Evolutionary conservation across 2,329 filamentous ascomycete species (phyloP).

Genomic region (Aureobasidium pullulans): DNA sequence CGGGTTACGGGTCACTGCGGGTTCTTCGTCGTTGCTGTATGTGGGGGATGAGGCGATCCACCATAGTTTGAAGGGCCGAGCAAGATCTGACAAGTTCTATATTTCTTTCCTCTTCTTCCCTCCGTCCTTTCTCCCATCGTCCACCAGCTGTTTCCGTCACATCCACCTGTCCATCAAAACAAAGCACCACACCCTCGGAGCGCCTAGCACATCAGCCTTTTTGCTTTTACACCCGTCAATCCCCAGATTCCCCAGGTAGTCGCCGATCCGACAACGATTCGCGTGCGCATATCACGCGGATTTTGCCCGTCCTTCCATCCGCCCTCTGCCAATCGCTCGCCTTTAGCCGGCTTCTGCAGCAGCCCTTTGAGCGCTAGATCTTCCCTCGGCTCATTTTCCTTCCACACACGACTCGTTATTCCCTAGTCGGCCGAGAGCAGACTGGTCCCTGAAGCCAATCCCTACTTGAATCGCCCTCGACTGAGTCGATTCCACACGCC

Average conservation of each 20-base stretch:
- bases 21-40: not conserved
- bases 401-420: constrained; percentile 6
- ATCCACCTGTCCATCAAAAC: not conserved
- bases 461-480: not conserved
- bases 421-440: constrained; percentile 6
- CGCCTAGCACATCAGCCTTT: constrained; percentile 3
- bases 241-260: constrained; percentile 8
- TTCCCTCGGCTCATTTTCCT: constrained; percentile 8
- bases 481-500: not conserved
- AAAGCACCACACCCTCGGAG: not conserved
- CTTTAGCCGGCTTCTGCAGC: not conserved
- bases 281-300: constrained; percentile 1
- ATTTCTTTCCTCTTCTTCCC: not conserved
- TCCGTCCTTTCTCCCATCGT: not conserved
- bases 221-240: constrained; percentile 4
- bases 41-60: constrained; percentile 8
- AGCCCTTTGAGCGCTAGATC: not conserved
- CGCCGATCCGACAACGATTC: constrained; percentile 5
- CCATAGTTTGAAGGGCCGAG: constrained; percentile 1
- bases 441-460: constrained; percentile 1
- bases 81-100: not conserved
- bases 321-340: not conserved
- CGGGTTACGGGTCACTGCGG: not conserved
- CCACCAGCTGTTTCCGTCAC: not conserved
- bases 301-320: constrained; percentile 6